These are phyloP conservation scores for Leccinum discolor DNA, from an alignment of 1,284 basidiomycete species.

Conservation along the genomic window DNA sequence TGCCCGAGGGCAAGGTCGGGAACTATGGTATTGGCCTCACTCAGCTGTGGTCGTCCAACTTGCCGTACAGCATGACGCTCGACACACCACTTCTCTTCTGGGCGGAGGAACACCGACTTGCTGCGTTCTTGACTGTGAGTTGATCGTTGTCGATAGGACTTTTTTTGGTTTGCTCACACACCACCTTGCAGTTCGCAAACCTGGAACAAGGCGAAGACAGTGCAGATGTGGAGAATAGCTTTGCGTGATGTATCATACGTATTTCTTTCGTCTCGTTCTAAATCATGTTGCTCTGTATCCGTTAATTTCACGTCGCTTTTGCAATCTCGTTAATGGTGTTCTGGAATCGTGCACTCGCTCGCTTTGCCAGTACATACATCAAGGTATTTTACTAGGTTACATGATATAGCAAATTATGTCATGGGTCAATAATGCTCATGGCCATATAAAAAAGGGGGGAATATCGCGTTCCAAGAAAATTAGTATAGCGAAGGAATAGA, in stretches of 20 bases:
- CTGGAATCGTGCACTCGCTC: not conserved
- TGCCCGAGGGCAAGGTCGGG: conserved; percentile 92
- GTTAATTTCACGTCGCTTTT: conserved; percentile 4
- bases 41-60: conserved; percentile 85
- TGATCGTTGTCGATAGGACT: not conserved
- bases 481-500: conserved; percentile 8
- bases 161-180: conserved; percentile 5
- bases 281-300: not conserved
- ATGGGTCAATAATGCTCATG: not conserved
- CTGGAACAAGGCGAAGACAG: conserved; percentile 86
- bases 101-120: conserved; percentile 92
- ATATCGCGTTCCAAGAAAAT: conserved; percentile 16
- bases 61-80: conserved; percentile 86
- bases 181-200: conserved; percentile 66
- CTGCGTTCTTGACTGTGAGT: conserved; percentile 86
- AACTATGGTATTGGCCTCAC: conserved; percentile 93
- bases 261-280: not conserved
- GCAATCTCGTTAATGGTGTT: not conserved
- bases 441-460: not conserved
- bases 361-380: conserved; percentile 1
- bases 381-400: not conserved
- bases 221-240: conserved; percentile 89
- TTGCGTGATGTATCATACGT: conserved; percentile 49
- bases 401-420: not conserved
- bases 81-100: conserved; percentile 95